Evolutionary conservation across 2,329 filamentous ascomycete genomes (phyloP).

Genomic region (Trichoderma harzianum): DNA sequence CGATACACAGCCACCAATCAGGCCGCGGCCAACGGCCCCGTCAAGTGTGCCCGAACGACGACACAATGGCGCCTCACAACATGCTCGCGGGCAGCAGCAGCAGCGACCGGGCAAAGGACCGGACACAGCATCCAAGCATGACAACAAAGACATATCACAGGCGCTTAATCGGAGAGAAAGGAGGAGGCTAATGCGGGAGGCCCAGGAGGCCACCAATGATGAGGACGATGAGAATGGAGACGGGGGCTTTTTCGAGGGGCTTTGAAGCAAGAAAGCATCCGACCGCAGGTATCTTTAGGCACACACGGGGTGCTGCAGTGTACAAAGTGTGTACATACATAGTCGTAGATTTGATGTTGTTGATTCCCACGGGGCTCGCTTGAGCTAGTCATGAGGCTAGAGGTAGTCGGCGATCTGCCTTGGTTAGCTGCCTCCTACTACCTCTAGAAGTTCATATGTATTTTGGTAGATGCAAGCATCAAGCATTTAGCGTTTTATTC

Average conservation of each 20-base stretch:
- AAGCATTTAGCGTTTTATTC: neutral
- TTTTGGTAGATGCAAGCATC: neutral
- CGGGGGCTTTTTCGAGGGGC: constrained; percentile 56
- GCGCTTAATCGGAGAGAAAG: constrained; percentile 36
- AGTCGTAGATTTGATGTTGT: neutral
- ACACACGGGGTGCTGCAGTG: neutral
- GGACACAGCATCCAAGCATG: neutral
- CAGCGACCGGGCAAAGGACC: constrained; percentile 23
- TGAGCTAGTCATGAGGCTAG: neutral
- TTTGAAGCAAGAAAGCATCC: neutral
- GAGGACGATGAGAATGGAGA: constrained; percentile 50
- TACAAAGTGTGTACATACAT: neutral
- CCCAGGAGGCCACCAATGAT: constrained; percentile 30
- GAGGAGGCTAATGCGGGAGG: constrained; percentile 35
- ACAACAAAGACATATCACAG: constrained; percentile 25
- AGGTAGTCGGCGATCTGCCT: neutral
- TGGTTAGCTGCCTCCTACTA: neutral
- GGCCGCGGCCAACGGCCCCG: neutral
- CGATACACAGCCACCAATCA: constrained; percentile 13
- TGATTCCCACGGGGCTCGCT: neutral
- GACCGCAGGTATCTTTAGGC: neutral
- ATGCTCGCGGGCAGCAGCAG: constrained; percentile 21
- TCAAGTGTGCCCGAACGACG: neutral
- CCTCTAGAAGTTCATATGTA: neutral
- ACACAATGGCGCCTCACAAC: constrained; percentile 6